These are phyloP conservation scores for Yamadazyma songkhlaensis DNA, from an alignment of 1,139 yeast species.

Conservation along the genomic window DNA sequence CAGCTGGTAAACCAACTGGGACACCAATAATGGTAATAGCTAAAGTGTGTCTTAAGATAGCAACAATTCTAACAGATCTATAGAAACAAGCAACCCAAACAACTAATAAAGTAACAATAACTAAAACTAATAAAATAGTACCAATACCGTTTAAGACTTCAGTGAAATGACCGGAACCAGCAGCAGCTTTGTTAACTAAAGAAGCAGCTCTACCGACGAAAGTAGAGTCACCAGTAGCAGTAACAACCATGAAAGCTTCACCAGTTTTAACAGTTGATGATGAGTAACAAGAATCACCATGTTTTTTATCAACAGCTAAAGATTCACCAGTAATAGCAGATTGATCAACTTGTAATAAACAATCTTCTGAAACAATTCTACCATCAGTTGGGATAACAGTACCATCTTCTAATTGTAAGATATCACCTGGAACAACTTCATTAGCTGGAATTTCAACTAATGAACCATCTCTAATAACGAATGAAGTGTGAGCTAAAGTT, in stretches of 20 bases:
- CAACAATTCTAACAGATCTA: constrained; percentile 86
- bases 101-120: constrained; percentile 79
- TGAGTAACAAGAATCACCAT: constrained; percentile 87
- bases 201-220: constrained; percentile 97
- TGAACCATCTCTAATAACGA: constrained; percentile 81
- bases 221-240: constrained; percentile 92
- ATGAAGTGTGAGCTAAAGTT: constrained; percentile 86
- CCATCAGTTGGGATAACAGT: constrained; percentile 95
- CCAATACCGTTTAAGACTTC: constrained; percentile 98
- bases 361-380: constrained; percentile 84
- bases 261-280: constrained; percentile 97
- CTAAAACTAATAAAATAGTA: constrained; percentile 85
- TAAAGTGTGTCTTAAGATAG: constrained; percentile 88
- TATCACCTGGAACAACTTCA: constrained; percentile 92
- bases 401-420: constrained; percentile 91
- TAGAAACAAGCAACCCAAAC: constrained; percentile 96
- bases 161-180: constrained; percentile 94
- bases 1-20: constrained; percentile 99
- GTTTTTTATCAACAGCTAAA: constrained; percentile 88
- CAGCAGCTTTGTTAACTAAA: constrained; percentile 91
- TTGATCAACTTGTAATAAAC: constrained; percentile 92
- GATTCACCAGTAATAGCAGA: constrained; percentile 99
- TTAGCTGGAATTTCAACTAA: constrained; percentile 71
- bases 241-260: constrained; percentile 93
- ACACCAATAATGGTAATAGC: constrained; percentile 99